Percentiles rank a stretch among this genome's conserved stretches.
phyloP scores from a whole-genome alignment of 1,284 basidiomycete genomes.

The Coniferiporia weirii region DNA sequence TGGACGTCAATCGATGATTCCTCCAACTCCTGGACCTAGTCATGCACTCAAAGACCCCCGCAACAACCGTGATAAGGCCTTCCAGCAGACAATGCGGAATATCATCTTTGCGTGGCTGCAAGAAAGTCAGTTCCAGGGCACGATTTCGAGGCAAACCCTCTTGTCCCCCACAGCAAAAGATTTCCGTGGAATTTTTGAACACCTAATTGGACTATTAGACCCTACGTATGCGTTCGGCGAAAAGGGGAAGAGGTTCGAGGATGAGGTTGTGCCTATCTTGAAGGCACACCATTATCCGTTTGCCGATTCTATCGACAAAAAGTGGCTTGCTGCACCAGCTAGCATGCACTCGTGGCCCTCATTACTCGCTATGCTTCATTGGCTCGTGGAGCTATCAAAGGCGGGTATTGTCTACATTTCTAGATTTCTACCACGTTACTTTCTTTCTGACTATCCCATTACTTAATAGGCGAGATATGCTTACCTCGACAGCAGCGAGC shows the following conservation, averaged over 20 bases:
- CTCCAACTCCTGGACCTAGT: slow-evolving; percentile 41
- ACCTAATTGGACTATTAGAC: slow-evolving; percentile 70
- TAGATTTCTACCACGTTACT: slow-evolving; percentile 57
- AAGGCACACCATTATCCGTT: slow-evolving; percentile 76
- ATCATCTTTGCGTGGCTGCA: slow-evolving; percentile 70
- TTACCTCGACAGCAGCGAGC: slow-evolving; percentile 56
- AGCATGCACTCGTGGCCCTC: slow-evolving; percentile 82
- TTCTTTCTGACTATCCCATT: slow-evolving; percentile 54
- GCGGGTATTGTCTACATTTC: slow-evolving; percentile 45
- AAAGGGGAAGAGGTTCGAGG: slow-evolving; percentile 63
- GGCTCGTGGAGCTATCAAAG: slow-evolving; percentile 79
- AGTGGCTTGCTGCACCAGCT: slow-evolving; percentile 80
- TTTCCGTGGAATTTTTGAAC: slow-evolving; percentile 76
- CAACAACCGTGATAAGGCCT: slow-evolving; percentile 66
- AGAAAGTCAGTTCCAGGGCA: slow-evolving; percentile 49
- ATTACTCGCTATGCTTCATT: slow-evolving; percentile 78
- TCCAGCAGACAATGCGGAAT: slow-evolving; percentile 68
- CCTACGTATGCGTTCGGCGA: slow-evolving; percentile 54
- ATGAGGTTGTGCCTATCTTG: slow-evolving; percentile 71
- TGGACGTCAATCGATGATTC: slow-evolving; percentile 33
- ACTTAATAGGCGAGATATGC: slow-evolving; percentile 35
- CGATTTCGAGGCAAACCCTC: slow-evolving; percentile 57
- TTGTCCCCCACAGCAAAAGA: slow-evolving; percentile 76
- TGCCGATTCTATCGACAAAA: slow-evolving; percentile 66
- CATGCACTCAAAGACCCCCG: slow-evolving; percentile 64